phyloP scores from a whole-genome alignment of 306 rosid genomes.

The Biancaea sappan region DNA sequence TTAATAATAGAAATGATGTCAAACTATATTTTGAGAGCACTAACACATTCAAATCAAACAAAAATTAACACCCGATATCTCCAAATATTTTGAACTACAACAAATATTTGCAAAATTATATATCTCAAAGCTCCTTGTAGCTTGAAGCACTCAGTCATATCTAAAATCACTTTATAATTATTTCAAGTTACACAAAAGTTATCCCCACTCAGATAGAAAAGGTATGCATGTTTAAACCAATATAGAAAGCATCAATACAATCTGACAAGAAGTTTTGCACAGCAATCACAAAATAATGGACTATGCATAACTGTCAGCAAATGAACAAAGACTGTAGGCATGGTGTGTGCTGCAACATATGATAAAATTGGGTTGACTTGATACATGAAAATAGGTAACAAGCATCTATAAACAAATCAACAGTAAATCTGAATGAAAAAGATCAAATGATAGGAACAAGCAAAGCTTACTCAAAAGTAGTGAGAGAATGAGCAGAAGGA shows the following conservation, averaged over 20 bases:
- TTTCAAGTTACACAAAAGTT: background rate
- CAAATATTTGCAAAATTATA: background rate
- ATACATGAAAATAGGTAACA: constrained; percentile 8
- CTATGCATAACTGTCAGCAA: background rate
- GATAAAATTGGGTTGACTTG: constrained; percentile 13
- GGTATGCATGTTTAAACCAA: background rate
- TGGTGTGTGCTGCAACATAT: constrained; percentile 15
- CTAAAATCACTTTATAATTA: background rate
- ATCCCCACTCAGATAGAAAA: background rate
- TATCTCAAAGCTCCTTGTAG: background rate
- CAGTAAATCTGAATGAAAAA: constrained; percentile 13
- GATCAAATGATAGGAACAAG: constrained; percentile 21
- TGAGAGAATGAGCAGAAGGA: constrained; percentile 80
- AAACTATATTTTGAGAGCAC: background rate
- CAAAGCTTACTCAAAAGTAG: constrained; percentile 78
- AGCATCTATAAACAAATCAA: background rate
- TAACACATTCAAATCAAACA: background rate
- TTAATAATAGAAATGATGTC: too few relatives aligned
- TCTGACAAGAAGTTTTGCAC: background rate
- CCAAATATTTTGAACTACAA: background rate
- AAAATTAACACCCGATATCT: too few relatives aligned
- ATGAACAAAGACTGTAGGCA: constrained; percentile 1
- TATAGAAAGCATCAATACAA: background rate
- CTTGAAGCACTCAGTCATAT: background rate
- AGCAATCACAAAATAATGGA: background rate